These are phyloP conservation scores for Epichloe typhina DNA, from an alignment of 2,329 filamentous ascomycete genomes.

Conservation along the genomic window DNA sequence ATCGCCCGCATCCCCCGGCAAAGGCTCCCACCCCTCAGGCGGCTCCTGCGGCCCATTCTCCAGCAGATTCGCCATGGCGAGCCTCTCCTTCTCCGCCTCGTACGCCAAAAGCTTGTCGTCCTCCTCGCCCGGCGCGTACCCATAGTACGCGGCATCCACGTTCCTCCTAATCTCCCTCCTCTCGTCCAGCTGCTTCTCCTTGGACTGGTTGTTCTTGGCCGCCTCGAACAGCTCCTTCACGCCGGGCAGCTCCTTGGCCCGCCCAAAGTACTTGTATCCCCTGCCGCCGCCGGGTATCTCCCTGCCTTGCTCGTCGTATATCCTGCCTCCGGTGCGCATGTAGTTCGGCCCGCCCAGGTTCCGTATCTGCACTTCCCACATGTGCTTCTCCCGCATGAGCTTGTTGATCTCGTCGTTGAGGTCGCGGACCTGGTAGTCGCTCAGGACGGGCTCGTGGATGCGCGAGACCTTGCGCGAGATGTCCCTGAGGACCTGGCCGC, in stretches of 20 bases:
- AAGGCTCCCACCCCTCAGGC: conserved; percentile 63
- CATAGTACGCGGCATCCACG: conserved; percentile 92
- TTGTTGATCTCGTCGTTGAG: conserved; percentile 99
- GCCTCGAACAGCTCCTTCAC: conserved; percentile 95
- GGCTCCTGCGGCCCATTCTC: conserved; percentile 40
- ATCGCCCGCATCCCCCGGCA: conserved; percentile 74
- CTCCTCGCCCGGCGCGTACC: conserved; percentile 86
- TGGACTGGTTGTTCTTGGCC: conserved; percentile 44
- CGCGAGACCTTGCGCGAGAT: conserved; percentile 92
- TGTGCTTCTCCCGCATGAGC: conserved; percentile 96
- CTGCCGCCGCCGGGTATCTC: conserved; percentile 67
- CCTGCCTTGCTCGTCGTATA: conserved; percentile 61
- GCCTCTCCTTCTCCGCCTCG: conserved; percentile 71
- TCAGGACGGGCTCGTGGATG: conserved; percentile 85
- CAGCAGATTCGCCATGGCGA: conserved; percentile 59
- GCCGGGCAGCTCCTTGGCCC: conserved; percentile 78
- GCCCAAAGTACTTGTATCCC: conserved; percentile 88
- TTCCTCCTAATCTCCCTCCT: conserved; percentile 57
- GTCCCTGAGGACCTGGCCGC: conserved; percentile 92
- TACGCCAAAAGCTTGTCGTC: conserved; percentile 69
- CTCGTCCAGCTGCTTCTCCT: conserved; percentile 51
- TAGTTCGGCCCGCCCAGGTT: conserved; percentile 97
- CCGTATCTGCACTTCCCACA: conserved; percentile 95
- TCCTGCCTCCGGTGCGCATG: conserved; percentile 59
- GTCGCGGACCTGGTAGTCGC: conserved; percentile 93